A percentile compares a stretch with the other conserved stretches of the same genome.
phyloP scores from a whole-genome alignment of 2,329 filamentous ascomycete species.

The Venturia nashicola region DNA sequence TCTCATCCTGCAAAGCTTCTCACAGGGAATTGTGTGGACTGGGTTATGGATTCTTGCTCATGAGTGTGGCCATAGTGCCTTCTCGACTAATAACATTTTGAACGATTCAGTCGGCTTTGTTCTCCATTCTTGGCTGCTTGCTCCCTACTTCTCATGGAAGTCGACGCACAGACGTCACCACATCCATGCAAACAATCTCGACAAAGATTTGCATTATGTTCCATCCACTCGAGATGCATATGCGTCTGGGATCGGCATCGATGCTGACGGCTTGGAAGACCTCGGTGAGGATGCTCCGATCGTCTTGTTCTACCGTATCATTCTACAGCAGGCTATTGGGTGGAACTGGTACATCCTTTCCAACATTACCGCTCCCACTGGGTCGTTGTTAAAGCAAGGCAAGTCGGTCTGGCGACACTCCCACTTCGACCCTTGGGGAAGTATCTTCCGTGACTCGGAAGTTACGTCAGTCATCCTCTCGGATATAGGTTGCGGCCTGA shows the following conservation, averaged over 20 bases:
- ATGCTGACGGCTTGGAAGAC: conserved; percentile 19
- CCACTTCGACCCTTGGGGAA: conserved; percentile 51
- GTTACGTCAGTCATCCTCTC: conserved; percentile 44
- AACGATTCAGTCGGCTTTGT: conserved; percentile 53
- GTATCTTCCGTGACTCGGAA: conserved; percentile 48
- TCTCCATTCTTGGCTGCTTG: conserved; percentile 52
- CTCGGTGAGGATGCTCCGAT: conserved; percentile 48
- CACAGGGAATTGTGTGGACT: conserved; percentile 53
- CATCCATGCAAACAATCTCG: conserved; percentile 54
- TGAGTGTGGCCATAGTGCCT: conserved; percentile 58
- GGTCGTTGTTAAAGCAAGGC: neutral
- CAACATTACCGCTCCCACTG: conserved; percentile 27
- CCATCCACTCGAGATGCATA: conserved; percentile 15
- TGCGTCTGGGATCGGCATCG: neutral
- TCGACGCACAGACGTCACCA: conserved; percentile 59
- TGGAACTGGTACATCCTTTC: conserved; percentile 53
- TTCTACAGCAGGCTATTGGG: conserved; percentile 51
- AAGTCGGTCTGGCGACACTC: conserved; percentile 11
- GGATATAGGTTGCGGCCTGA: conserved; percentile 46
- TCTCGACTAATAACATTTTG: conserved; percentile 42
- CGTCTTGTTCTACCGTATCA: conserved; percentile 39
- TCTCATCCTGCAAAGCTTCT: conserved; percentile 49
- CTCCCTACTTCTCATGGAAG: conserved; percentile 65
- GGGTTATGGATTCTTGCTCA: conserved; percentile 61
- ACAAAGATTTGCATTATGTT: conserved; percentile 41